Evolutionary conservation across 1,284 basidiomycete genomes (phyloP), one percentile per base, ranked within the genome.

Genomic region (Sphaerobolus stellatus): DNA sequence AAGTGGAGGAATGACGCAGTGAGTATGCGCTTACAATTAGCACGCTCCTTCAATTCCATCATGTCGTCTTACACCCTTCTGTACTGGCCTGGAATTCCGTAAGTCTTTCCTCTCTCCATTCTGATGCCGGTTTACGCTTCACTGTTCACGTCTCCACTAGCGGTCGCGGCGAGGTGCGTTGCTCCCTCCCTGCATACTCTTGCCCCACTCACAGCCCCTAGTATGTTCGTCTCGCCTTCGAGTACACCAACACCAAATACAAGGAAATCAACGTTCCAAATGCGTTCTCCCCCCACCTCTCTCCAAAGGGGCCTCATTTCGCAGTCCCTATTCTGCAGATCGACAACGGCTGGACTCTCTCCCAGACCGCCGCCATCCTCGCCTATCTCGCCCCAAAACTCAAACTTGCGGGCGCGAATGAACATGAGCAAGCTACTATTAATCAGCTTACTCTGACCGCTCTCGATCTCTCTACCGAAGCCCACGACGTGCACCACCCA

Each of bases 391-490:
- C 71, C 3, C 71, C 72, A 6, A 71, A 67, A 36, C 65, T 78
- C 44, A 70, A 69, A 14, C 64, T 73, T 55, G 68, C 66, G 11
- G 72, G 71, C 18, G 62, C 61, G 48, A 43, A 64, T 54, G 59
- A 64, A 54, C 31, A 60, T 60, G 62, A 67, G 61, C 61, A 66
- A 57, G 57, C 62, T 66, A 29, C 61, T 36, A 67, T 78, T 47
- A 69, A 72, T 50, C 75, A 76, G 64, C 64, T 80, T 14, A 67
- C 71, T 14, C 61, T 76, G 18, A 80, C 78, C 6, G 68, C 71
- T 56, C 48, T 71, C 48, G 79, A 80, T 60, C 58, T 76, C 36
- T 64, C 64, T 64, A 72, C 73, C 59, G 79, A 81, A 67, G 61
- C 62, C 9, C 72, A 74, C 58, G 67, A 66, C 40, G 62, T 65